Percentiles rank a stretch among this genome's conserved stretches.
Evolutionary conservation across 2,329 filamentous ascomycete species (phyloP).

Genomic region (Epichloe amarillans): DNA sequence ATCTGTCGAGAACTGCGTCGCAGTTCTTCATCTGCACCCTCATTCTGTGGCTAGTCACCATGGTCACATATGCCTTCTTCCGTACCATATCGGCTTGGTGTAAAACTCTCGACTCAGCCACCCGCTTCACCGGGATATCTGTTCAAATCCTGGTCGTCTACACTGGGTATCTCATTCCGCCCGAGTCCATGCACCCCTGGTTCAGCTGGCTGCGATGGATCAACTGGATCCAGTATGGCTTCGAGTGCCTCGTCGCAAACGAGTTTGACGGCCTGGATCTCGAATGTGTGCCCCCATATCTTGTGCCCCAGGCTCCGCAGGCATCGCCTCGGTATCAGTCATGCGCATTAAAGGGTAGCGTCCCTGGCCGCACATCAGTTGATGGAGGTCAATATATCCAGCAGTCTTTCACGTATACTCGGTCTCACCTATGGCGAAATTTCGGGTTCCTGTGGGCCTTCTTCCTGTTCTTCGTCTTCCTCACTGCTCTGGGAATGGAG

Average conservation of each 20-base stretch:
- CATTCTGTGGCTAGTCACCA: slow-evolving; percentile 44
- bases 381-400: slow-evolving; percentile 42
- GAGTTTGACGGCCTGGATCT: slow-evolving; percentile 46
- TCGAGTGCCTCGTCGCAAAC: slow-evolving; percentile 54
- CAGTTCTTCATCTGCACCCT: slow-evolving; percentile 55
- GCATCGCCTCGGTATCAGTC: slow-evolving; percentile 29
- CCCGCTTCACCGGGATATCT: slow-evolving; percentile 41
- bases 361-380: slow-evolving; percentile 32
- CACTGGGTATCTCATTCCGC: slow-evolving; percentile 51
- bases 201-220: slow-evolving; percentile 63
- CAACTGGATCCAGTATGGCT: slow-evolving; percentile 53
- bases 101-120: slow-evolving; percentile 48
- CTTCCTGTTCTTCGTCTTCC: slow-evolving; percentile 55
- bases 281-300: slow-evolving; percentile 42
- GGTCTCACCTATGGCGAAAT: slow-evolving; percentile 57
- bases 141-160: slow-evolving; percentile 54
- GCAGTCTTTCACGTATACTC: slow-evolving; percentile 39
- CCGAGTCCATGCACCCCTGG: slow-evolving; percentile 37
- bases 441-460: slow-evolving; percentile 69
- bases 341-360: slow-evolving; percentile 37
- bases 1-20: slow-evolving; percentile 50
- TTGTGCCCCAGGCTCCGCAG: slow-evolving; percentile 36
- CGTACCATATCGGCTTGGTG: slow-evolving; percentile 45
- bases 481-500: slow-evolving; percentile 61
- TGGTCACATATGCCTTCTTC: slow-evolving; percentile 46